Conservation (phyloP, 2,329 filamentous ascomycete genomes). For the Arthrinium phaeospermum region DNA sequence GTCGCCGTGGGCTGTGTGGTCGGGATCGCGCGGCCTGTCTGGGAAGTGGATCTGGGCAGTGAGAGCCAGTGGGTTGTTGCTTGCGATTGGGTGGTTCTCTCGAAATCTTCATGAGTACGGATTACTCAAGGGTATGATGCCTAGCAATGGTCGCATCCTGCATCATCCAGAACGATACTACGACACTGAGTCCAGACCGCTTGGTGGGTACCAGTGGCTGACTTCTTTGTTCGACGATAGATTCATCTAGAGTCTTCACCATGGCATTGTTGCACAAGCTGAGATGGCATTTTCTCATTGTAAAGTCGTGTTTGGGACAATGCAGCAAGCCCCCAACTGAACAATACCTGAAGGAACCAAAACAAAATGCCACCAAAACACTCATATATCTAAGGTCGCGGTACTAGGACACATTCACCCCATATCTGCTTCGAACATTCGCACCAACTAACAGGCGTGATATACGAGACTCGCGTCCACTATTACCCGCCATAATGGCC, state of each 20-base stretch:
- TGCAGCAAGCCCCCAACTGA: background rate
- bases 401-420: background rate
- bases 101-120: background rate
- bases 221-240: background rate
- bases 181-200: background rate
- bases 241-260: background rate
- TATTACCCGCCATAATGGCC: background rate
- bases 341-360: background rate
- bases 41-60: constrained; percentile 41
- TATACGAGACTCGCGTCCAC: background rate
- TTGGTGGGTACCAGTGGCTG: background rate
- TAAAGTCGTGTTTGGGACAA: background rate
- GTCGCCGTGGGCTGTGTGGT: constrained; percentile 38
- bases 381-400: background rate
- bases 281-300: background rate
- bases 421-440: background rate
- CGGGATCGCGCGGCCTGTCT: constrained; percentile 42
- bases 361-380: background rate
- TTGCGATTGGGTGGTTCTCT: constrained; percentile 43
- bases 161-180: background rate
- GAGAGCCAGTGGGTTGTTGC: constrained; percentile 43
- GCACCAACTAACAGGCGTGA: background rate
- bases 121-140: background rate
- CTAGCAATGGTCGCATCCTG: background rate
- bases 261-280: background rate